Evolutionary conservation across 345 rosid genomes (phyloP), one percentile per base, ranked within the genome.

Genomic region (Eucalyptus grandis): DNA sequence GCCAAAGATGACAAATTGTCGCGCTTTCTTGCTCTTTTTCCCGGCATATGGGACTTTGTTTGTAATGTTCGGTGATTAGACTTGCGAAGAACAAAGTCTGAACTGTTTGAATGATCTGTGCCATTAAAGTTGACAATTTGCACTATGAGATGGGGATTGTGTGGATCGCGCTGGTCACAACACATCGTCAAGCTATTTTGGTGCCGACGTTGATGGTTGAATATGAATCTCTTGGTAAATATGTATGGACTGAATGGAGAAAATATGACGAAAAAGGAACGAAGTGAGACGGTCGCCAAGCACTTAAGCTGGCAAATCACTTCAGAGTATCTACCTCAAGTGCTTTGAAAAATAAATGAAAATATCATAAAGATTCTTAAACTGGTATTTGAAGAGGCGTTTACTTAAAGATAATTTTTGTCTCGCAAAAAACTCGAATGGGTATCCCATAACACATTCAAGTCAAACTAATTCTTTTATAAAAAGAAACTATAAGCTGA

Each of bases 401-500:
- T 62, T 62, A 30, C 37, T 30, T 30, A 6, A 30, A 62, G 4
- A 14, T 65, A n/a, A 7, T 65, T 14, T 65, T 65, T 65, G 17
- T 65, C 21, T 3, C 37, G 1, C 77, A 14, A 7, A 65, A n/a
- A 30, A 65, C 5, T 65, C 19, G 6, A 65, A n/a, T 1, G 9
- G 6, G 2, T 65, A 65, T 12, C 22, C 6, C 6, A 62, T n/a
- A n/a, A 65, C 3, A 65, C 77, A 65, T n/a, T n/a, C 34, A 65
- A 14, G 37, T 8, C 40, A n/a, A 65, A 65, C 19, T n/a, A n/a
- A 65, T 14, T 15, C 3, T n/a, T 26, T 53, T 21, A 2, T 53
- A 53, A 53, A 53, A 53, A 53, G 5, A 53, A 53, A 53, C 0
- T 21, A 19, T 2, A 8, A 62, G 8, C 17, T 0, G 1, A 62